A percentile compares a stretch with the other conserved stretches of the same genome.
Conservation (phyloP, 2,329 filamentous ascomycete species). For the Chrysosporium keratinophilum region DNA sequence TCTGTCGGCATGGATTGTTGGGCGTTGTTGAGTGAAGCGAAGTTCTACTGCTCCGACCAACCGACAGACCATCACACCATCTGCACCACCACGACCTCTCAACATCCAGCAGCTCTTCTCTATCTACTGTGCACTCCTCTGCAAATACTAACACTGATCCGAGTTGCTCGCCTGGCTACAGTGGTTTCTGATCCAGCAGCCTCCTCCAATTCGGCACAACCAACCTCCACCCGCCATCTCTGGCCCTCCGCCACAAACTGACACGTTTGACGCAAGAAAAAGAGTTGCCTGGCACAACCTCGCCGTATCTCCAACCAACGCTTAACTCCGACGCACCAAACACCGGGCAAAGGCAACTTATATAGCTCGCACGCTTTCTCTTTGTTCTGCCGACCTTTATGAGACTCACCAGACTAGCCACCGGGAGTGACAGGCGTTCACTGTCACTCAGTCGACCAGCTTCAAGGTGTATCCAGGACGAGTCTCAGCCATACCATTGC, state of each 20-base stretch:
- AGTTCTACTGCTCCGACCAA: neutral
- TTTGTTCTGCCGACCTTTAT: neutral
- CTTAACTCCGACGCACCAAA: conserved; percentile 5
- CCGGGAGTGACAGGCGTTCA: conserved; percentile 13
- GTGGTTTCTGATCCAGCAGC: no score
- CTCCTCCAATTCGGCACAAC: neutral
- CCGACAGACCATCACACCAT: neutral
- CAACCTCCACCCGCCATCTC: neutral
- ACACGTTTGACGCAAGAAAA: conserved; percentile 6
- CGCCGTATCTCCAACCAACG: neutral
- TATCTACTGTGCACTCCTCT: no score
- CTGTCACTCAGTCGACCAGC: conserved; percentile 18
- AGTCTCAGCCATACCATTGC: conserved; percentile 18
- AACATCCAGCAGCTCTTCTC: neutral
- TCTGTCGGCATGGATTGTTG: neutral
- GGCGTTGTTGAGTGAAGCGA: neutral
- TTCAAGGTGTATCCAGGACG: conserved; percentile 24
- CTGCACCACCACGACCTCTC: neutral
- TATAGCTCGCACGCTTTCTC: neutral
- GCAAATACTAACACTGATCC: no score
- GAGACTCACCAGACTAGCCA: neutral
- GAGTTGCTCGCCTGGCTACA: no score
- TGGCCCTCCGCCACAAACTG: conserved; percentile 2
- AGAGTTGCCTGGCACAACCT: conserved; percentile 3
- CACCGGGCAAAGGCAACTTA: neutral